Conservation (phyloP, 805 yeast genomes). For the Saccharomycopsis babjevae region DNA sequence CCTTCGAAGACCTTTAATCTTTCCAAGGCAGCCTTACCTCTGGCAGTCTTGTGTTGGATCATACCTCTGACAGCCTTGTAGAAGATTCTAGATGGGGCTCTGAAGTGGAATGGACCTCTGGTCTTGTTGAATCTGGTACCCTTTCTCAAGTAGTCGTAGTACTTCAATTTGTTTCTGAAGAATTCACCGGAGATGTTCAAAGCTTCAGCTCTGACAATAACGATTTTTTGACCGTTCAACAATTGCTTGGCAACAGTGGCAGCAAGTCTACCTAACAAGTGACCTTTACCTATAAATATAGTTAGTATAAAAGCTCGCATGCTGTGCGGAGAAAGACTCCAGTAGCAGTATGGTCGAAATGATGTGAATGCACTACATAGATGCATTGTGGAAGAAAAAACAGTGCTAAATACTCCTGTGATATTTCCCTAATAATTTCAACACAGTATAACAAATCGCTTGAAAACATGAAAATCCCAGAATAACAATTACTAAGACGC, state of each 20-base stretch:
- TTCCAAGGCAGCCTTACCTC: slow-evolving; percentile 99
- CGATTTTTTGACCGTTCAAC: slow-evolving; percentile 96
- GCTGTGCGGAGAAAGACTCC: no score
- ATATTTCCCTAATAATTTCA: no score
- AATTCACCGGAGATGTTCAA: slow-evolving; percentile 99
- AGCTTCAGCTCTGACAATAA: slow-evolving; percentile 94
- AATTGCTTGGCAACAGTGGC: slow-evolving; percentile 97
- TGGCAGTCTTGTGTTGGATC: slow-evolving; percentile 99
- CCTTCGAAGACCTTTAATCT: slow-evolving; percentile 99
- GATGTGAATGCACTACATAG: no score
- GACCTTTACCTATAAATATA: slow-evolving; percentile 71
- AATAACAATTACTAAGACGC: no score
- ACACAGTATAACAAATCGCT: no score
- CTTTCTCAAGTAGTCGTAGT: slow-evolving; percentile 99
- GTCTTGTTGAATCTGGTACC: slow-evolving; percentile 97
- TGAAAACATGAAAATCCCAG: no score
- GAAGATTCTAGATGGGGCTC: slow-evolving; percentile 99
- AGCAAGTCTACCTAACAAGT: slow-evolving; percentile 99
- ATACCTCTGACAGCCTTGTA: slow-evolving; percentile 99
- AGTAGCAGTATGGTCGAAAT: no score
- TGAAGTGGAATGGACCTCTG: slow-evolving; percentile 99
- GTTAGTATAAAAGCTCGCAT: background rate
- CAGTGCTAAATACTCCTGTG: no score
- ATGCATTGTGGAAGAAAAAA: no score
- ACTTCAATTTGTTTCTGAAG: slow-evolving; percentile 99